Evolutionary conservation across 1,284 basidiomycete species (phyloP), one percentile per base, ranked within the genome.

Genomic region (Boletus smithii): DNA sequence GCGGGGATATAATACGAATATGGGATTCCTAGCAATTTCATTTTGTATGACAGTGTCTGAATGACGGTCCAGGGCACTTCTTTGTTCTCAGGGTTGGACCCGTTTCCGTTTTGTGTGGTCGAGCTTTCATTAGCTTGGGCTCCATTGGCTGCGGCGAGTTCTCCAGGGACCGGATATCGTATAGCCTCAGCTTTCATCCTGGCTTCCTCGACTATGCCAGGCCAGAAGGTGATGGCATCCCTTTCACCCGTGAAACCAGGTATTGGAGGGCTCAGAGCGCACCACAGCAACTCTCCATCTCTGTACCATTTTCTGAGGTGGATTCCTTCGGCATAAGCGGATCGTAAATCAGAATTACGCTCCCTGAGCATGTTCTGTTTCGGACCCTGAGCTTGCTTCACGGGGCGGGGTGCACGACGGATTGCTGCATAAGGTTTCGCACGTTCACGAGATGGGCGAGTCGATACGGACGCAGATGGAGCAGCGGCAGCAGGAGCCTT

Each of bases 241-340:
- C 67, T 69, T 27, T 65, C 58, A 1, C 68, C 68, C 2, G 66
- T 63, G 4, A 69, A 59, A 0, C 67, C 69, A 11, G 60, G 51
- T 43, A 89, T 82, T 0, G 82, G 74, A 4, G 67, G 60, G 31
- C 73, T 64, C 26, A 91, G 65, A 14, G 73, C 71, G 49, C 80
- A 85, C 88, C 88, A 91, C 6, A 91, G 72, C 18, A 90, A 57
- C 63, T 91, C 88, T 17, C 80, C 81, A 26, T 77, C 74, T 49
- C 88, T 73, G 58, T 77, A 85, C 73, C 76, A 80, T 42, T 82
- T 72, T 35, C 74, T 73, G 14, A 77, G 62, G 20, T 59, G 42
- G 16, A 63, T 35, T 17, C 56, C 63, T 0, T 65, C 66, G 5
- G 70, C 62, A 49, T 76, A 72, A 4, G 78, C 63, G 2, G 79